Percentiles rank a stretch among this genome's conserved stretches.
Evolutionary conservation across 2,329 filamentous ascomycete species (phyloP).

Genomic region (Macrophomina tecta): DNA sequence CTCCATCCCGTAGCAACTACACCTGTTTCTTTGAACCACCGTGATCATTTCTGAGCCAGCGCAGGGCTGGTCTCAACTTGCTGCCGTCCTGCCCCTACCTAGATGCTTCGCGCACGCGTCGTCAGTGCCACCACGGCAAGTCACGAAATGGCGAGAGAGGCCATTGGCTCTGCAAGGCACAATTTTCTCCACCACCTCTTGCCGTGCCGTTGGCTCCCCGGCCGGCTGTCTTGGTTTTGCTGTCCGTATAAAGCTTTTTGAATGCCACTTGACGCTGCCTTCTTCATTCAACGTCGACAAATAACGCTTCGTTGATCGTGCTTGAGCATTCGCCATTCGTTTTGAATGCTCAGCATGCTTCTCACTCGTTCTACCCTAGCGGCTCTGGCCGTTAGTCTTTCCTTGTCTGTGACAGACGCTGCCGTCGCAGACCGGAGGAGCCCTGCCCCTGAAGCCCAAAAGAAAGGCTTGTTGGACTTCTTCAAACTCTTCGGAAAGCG

Average conservation of each 20-base stretch:
- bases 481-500: constrained; percentile 23
- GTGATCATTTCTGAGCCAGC: constrained; percentile 16
- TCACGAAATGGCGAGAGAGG: constrained; percentile 27
- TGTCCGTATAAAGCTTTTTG: constrained; percentile 28
- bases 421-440: constrained; percentile 15
- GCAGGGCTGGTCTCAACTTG: constrained; percentile 19
- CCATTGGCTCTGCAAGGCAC: constrained; percentile 44
- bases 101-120: constrained; percentile 27
- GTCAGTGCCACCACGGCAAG: constrained; percentile 21
- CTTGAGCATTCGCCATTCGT: constrained; percentile 32
- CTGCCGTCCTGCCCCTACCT: constrained; percentile 22
- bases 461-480: constrained; percentile 10
- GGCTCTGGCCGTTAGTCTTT: constrained; percentile 41
- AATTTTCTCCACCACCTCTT: constrained; percentile 33
- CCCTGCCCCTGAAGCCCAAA: constrained; percentile 4
- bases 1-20: constrained; percentile 8
- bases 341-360: constrained; percentile 44
- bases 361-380: constrained; percentile 38
- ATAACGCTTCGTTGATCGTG: constrained; percentile 27
- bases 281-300: constrained; percentile 6
- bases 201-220: background rate
- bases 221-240: constrained; percentile 22
- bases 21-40: constrained; percentile 27
- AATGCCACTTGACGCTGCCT: constrained; percentile 1
- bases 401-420: constrained; percentile 34